phyloP scores from a whole-genome alignment of 1,284 basidiomycete species.

The Cutaneotrichosporon arboriforme region DNA sequence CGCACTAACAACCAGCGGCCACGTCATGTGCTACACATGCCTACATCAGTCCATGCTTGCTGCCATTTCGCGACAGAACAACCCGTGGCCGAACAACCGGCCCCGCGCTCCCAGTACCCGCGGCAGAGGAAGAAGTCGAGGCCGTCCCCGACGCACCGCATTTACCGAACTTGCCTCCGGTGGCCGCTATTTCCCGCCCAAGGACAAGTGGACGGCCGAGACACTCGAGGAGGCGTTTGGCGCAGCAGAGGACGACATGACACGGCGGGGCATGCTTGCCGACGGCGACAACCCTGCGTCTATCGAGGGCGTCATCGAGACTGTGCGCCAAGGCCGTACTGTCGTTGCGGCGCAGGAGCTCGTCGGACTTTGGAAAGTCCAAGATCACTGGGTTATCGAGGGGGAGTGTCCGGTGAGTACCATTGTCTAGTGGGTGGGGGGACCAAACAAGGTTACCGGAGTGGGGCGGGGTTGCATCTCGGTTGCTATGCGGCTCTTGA shows the following conservation, averaged over 20 bases:
- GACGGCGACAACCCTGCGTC: conserved; percentile 8
- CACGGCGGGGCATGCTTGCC: neutral
- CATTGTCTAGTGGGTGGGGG: neutral
- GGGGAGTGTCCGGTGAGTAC: conserved; percentile 45
- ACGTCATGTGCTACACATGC: conserved; percentile 40
- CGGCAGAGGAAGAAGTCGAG: neutral
- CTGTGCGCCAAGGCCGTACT: conserved; percentile 6
- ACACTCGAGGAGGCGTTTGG: conserved; percentile 14
- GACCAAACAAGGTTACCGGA: neutral
- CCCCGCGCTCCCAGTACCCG: neutral
- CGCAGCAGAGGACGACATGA: neutral
- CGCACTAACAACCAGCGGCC: conserved; percentile 28
- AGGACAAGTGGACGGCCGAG: conserved; percentile 26
- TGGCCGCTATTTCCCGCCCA: conserved; percentile 12
- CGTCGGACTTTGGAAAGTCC: conserved; percentile 36
- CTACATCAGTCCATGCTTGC: conserved; percentile 36
- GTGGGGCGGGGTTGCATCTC: neutral
- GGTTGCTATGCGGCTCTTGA: too few relatives aligned
- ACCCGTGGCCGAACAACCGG: conserved; percentile 22
- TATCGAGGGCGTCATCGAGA: conserved; percentile 14
- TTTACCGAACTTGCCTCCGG: neutral
- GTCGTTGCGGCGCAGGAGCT: conserved; percentile 25
- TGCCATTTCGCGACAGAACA: conserved; percentile 33
- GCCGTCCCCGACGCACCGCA: conserved; percentile 6
- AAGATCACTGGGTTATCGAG: conserved; percentile 32